Base-by-base conservation (phyloP, 2,329 filamentous ascomycete species). In the Clonostachys rosea region DNA sequence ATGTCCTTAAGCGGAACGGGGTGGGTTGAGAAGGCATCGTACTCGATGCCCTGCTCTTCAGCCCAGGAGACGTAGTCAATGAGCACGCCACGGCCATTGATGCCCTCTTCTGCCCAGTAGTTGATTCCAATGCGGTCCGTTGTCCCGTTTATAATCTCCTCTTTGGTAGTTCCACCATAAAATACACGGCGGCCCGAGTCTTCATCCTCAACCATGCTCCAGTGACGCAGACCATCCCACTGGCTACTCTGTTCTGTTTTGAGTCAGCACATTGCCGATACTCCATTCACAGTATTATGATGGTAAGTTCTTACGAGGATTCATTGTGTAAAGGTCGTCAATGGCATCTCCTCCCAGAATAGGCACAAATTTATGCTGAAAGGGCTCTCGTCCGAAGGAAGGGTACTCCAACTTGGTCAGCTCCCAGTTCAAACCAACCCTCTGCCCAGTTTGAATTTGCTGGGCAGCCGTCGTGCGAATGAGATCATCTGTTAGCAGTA, bases 371-470 rank as follows among this genome's bases (percentile, higher is more conserved):
- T 69, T 68, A 52, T 79, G 77, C 34, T 73, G 60, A 44, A 72
- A 74, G 9, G 73, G 70, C 34, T 73, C 70, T 3, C 79, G 69
- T 40, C 71, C 71, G 52, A 81, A 74, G 50, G 75, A 74, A 2
- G 78, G 74, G 52, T 74, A 70, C 48, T 81, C 75, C 4, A 81
- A 61, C 54, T 81, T 81, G 17, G 69, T 73, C 50, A 82, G 57
- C 20, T 77, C 73, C 78, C 78, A 82, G 24, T 71, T 70, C 37
- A 83, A 65, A 10, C 73, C 73, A 20, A 80, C 69, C 34, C 76
- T 67, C 17, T 65, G 64, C 12, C 79, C 79, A 1, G 71, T 74
- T 37, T 64, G 67, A 53, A 82, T 80, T 53, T 78, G 72, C 6
- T 65, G 63, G 5, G 66, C 62, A 3, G 78, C 77, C 1, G 74